Conservation (phyloP, 768 basidiomycete genomes). For the Tylopilus subfusipes region DNA sequence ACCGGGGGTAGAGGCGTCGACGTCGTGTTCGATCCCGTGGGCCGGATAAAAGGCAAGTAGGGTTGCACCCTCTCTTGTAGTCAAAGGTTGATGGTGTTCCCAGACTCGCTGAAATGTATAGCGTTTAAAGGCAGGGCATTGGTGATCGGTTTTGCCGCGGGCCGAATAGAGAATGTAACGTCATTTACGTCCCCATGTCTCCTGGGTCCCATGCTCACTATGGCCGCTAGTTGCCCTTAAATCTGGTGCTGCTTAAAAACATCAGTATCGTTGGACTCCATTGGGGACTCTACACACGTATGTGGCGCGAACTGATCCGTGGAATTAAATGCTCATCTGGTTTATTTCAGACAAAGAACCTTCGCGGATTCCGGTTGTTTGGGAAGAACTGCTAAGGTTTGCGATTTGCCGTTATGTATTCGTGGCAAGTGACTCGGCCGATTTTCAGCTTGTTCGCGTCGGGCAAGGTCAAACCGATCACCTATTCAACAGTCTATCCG, state of each 20-base stretch:
- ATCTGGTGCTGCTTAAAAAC: conserved; percentile 81
- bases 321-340: not conserved
- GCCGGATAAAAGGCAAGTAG: conserved; percentile 59
- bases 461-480: conserved; percentile 62
- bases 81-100: not conserved
- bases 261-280: conserved; percentile 79
- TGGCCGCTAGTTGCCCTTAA: conserved; percentile 67
- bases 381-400: conserved; percentile 66
- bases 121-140: conserved; percentile 91
- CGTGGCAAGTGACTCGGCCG: conserved; percentile 1
- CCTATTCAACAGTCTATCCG: conserved; percentile 66
- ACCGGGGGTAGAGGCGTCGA: conserved; percentile 85
- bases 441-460: conserved; percentile 59
- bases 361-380: conserved; percentile 59
- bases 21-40: conserved; percentile 85
- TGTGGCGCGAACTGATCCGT: conserved; percentile 25
- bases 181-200: not conserved
- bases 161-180: conserved; percentile 22
- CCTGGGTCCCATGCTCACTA: conserved; percentile 7
- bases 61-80: not conserved
- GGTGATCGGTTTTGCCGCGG: conserved; percentile 70
- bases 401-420: conserved; percentile 17
- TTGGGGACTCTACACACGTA: conserved; percentile 80
- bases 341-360: conserved; percentile 57
- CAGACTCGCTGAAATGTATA: conserved; percentile 87